A percentile compares a stretch with the other conserved stretches of the same genome.
Evolutionary conservation across 2,329 filamentous ascomycete genomes (phyloP).

Genomic region (Cladosporium sp.): DNA sequence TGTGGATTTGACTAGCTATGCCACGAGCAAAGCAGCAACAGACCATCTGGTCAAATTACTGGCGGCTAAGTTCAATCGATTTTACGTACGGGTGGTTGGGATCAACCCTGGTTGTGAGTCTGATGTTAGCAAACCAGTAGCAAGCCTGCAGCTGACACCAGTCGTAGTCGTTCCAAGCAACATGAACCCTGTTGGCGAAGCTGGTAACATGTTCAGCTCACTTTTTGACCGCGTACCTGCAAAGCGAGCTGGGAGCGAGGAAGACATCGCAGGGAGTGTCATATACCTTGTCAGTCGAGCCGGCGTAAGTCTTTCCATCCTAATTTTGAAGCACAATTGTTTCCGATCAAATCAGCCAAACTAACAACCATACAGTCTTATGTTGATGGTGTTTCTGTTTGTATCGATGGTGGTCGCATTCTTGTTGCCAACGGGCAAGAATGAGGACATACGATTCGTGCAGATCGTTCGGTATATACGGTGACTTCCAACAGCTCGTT

Average conservation of each 20-base stretch:
- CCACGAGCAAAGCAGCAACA: conserved; percentile 54
- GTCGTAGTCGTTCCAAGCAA: conserved; percentile 46
- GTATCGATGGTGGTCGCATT: conserved; percentile 45
- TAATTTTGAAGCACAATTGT: not conserved
- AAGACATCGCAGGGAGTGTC: conserved; percentile 49
- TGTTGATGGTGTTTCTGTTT: conserved; percentile 44
- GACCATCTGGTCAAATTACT: conserved; percentile 55
- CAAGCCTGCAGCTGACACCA: not conserved
- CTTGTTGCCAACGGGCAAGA: conserved; percentile 43
- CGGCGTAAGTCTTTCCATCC: conserved; percentile 36
- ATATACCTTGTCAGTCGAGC: conserved; percentile 48
- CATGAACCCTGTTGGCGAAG: conserved; percentile 48
- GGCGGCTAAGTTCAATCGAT: conserved; percentile 51
- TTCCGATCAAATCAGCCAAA: not conserved
- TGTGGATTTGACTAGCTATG: conserved; percentile 56
- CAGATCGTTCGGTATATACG: not conserved
- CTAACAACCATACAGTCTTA: conserved; percentile 38
- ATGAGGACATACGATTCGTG: not conserved
- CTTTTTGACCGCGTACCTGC: conserved; percentile 41
- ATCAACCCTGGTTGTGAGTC: conserved; percentile 50
- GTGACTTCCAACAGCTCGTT: too few species aligned
- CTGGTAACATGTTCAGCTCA: conserved; percentile 45
- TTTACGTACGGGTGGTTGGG: conserved; percentile 48
- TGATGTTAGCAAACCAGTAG: not conserved
- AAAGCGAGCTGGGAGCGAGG: conserved; percentile 43